Conservation (phyloP, 805 yeast species). For the Hanseniaspora jakobsenii region DNA sequence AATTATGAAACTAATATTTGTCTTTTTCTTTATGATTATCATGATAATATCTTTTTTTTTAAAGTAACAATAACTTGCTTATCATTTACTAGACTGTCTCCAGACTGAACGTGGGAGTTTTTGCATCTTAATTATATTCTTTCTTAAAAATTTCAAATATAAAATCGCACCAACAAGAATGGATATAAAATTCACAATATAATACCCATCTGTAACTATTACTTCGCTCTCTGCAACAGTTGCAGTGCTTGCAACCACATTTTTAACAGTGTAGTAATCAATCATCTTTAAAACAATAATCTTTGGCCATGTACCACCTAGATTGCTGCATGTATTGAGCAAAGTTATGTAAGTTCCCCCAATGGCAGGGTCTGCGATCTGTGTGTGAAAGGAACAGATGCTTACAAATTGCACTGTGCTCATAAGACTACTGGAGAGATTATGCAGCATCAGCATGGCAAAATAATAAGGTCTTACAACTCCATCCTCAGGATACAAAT, state of each 20-base stretch:
- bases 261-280: conserved; percentile 61
- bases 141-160: conserved; percentile 53
- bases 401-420: conserved; percentile 91
- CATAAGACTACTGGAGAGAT: conserved; percentile 80
- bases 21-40: no score
- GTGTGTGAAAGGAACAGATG: conserved; percentile 86
- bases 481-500: conserved; percentile 54
- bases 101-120: conserved; percentile 61
- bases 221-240: conserved; percentile 1
- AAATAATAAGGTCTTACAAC: conserved; percentile 29
- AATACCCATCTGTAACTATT: conserved; percentile 64
- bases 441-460: conserved; percentile 68
- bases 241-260: no score
- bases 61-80: no score
- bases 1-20: no score
- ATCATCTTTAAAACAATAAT: conserved; percentile 67
- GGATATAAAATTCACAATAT: conserved; percentile 62
- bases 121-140: conserved; percentile 54
- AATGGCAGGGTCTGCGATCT: conserved; percentile 85
- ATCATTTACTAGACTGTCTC: conserved; percentile 36
- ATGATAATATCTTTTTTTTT: no score
- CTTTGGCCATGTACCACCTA: conserved; percentile 97
- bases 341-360: conserved; percentile 99
- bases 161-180: conserved; percentile 51
- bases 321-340: conserved; percentile 76